Base-by-base conservation (phyloP, 495 filamentous ascomycete species). In the Oleoguttula mirabilis region DNA sequence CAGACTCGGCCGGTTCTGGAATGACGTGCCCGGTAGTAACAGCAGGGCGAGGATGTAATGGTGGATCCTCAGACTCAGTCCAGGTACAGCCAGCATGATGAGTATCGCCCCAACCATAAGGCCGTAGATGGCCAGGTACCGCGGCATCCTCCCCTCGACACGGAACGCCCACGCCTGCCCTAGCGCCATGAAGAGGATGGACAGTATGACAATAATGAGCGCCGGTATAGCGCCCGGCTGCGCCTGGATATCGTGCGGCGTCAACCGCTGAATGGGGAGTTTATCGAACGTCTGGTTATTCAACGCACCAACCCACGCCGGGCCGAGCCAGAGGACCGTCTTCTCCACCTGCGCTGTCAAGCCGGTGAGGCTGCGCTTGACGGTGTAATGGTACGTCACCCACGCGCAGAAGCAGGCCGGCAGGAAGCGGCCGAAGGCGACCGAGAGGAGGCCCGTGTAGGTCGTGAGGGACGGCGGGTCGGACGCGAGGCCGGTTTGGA, bases 1-100 rank as follows among this genome's bases (percentile, higher is more conserved):
- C 11, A 94, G 60, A 0, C 75, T 77, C 0, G 80, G 78, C 0
- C 88, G 72, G 2, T 80, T 94, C 41, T 88, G 84, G 36, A 94
- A 72, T 31, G 76, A 75, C 0, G 88, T 94, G 0, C 85, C 85
- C 7, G 57, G 86, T 11, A 94, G 75, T 0, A 96, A 71, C 1
- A 95, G 65, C 21, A 82, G 70, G 10, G 82, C 87, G 11, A 98
- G 71, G 50, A 98, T 80, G 51, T 98, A 98, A 56, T 98, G 90
- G 54, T 96, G 92, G 43, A 96, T 87, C 10, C 90, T 73, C 36
- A 98, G 72, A 35, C 73, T 80, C n/a, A 93, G 76, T n/a, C 73
- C 73, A 0, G 90, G 87, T 10, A 94, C 62, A 0, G 75, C 69
- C 0, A 87, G 66, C 31, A 83, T 69, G 42, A 66, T 44, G 10